Evolutionary conservation across 306 rosid species (phyloP).

Genomic region (Citrullus colocynthis): DNA sequence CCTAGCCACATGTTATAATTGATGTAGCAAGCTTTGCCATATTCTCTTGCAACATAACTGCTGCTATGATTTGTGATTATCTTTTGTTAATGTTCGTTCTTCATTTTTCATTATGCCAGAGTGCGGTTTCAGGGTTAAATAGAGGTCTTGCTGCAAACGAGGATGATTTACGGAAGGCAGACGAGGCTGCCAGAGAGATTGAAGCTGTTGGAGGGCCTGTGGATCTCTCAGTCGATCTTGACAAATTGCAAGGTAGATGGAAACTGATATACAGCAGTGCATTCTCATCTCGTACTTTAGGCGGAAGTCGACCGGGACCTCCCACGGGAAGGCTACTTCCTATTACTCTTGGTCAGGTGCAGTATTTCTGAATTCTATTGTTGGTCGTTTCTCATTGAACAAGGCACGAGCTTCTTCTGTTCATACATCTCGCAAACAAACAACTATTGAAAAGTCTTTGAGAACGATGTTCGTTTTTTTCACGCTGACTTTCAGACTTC

Average conservation of each 20-base stretch:
- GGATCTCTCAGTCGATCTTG: slow-evolving; percentile 52
- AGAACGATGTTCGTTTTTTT: not conserved
- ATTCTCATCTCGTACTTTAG: slow-evolving; percentile 74
- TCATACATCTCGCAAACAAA: not conserved
- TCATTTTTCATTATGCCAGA: slow-evolving; percentile 34
- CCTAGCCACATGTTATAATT: not conserved
- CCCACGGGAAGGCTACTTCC: slow-evolving; percentile 86
- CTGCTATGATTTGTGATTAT: not conserved
- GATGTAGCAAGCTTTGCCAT: not conserved
- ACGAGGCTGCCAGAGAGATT: slow-evolving; percentile 72
- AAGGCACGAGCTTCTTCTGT: not conserved
- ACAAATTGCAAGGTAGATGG: slow-evolving; percentile 91
- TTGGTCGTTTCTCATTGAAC: not conserved
- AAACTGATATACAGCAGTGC: slow-evolving; percentile 85
- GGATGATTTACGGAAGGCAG: slow-evolving; percentile 74
- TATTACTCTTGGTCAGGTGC: slow-evolving; percentile 83
- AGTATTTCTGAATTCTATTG: not conserved
- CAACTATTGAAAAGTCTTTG: not conserved
- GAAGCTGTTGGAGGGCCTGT: slow-evolving; percentile 66
- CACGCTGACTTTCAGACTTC: not conserved
- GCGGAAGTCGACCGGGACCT: slow-evolving; percentile 96
- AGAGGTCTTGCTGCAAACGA: slow-evolving; percentile 85
- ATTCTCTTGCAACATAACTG: not conserved
- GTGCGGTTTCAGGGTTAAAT: slow-evolving; percentile 80
- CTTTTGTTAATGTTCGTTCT: not conserved